A percentile compares a stretch with the other conserved stretches of the same genome.
Evolutionary conservation across 2,329 filamentous ascomycete species (phyloP).

Genomic region (Colletotrichum horii): DNA sequence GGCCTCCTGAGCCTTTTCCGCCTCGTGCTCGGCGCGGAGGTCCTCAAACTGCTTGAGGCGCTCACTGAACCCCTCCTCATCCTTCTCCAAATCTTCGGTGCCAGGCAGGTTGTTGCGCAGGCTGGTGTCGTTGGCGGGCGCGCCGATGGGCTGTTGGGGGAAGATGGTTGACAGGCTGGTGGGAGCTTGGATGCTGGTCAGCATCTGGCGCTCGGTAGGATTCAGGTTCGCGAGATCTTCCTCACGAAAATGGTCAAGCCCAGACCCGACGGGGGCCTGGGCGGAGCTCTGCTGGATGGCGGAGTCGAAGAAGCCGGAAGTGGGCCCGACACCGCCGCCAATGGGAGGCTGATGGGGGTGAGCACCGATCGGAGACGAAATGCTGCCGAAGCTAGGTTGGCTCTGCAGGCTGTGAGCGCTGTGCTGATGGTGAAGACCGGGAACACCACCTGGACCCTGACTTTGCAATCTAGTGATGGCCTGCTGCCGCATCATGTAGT

Average conservation of each 20-base stretch:
- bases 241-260: conserved; percentile 64
- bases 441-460: conserved; percentile 27
- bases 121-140: conserved; percentile 39
- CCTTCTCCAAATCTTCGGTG: conserved; percentile 55
- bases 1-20: conserved; percentile 44
- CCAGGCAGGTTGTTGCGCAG: conserved; percentile 54
- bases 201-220: conserved; percentile 56
- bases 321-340: conserved; percentile 58
- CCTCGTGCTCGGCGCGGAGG: conserved; percentile 75
- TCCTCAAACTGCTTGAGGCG: conserved; percentile 85
- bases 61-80: conserved; percentile 67
- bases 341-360: conserved; percentile 51
- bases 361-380: conserved; percentile 80
- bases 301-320: conserved; percentile 74
- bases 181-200: conserved; percentile 45
- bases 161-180: conserved; percentile 27
- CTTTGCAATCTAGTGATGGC: conserved; percentile 63
- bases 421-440: conserved; percentile 82
- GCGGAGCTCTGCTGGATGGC: conserved; percentile 45
- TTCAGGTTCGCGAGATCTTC: conserved; percentile 76
- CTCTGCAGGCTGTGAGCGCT: conserved; percentile 96
- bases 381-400: conserved; percentile 95
- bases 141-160: conserved; percentile 43
- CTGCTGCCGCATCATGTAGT: conserved; percentile 88
- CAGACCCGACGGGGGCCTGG: conserved; percentile 29